Conservation (phyloP, 768 basidiomycete species). For the Termitomyces eurrhizus region DNA sequence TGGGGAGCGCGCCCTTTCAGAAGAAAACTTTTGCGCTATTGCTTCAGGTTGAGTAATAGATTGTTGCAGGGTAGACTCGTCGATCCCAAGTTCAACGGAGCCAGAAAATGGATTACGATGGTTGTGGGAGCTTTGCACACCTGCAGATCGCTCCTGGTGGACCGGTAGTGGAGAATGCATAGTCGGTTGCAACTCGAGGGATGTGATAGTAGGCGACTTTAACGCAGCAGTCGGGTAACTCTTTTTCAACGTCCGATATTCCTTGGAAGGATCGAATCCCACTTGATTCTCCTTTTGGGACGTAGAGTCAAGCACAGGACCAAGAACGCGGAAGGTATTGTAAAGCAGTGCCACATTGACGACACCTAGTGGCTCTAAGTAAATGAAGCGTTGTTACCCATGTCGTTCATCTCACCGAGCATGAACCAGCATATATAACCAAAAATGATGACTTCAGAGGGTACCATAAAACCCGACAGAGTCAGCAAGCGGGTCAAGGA, state of each 20-base stretch:
- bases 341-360: constrained; percentile 64
- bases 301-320: constrained; percentile 41
- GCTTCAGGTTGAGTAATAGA: constrained; percentile 20
- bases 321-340: constrained; percentile 64
- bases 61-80: constrained; percentile 16
- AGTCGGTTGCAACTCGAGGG: constrained; percentile 8
- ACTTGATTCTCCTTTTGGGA: constrained; percentile 28
- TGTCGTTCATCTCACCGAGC: constrained; percentile 40
- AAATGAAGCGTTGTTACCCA: neutral
- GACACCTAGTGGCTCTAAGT: constrained; percentile 38
- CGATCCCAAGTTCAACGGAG: constrained; percentile 23
- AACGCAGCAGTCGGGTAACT: constrained; percentile 12
- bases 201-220: constrained; percentile 9
- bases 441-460: constrained; percentile 44
- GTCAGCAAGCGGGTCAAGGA: constrained; percentile 43
- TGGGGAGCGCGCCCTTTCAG: neutral
- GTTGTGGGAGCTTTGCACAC: constrained; percentile 20
- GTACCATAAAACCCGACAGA: constrained; percentile 45
- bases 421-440: constrained; percentile 43
- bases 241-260: constrained; percentile 14
- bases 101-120: constrained; percentile 16
- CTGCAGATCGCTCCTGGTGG: constrained; percentile 20
- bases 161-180: constrained; percentile 16
- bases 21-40: constrained; percentile 11
- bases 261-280: constrained; percentile 13